Conservation (phyloP, 2,329 filamentous ascomycete species). For the Colletotrichum destructivum region DNA sequence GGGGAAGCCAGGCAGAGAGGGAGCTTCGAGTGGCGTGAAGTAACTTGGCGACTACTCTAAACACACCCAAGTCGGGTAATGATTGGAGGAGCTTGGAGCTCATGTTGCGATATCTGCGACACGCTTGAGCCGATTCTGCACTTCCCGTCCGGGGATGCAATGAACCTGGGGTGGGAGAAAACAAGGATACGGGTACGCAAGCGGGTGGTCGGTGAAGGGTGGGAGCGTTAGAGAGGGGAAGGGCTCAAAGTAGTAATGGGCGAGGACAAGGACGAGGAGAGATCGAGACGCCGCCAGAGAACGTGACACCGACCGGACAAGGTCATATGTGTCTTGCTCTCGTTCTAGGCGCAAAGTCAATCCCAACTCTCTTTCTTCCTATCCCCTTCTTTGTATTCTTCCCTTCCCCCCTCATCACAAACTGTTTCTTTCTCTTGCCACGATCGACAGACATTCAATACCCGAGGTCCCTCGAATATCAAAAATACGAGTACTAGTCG, state of each 20-base stretch:
- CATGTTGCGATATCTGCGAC: constrained; percentile 38
- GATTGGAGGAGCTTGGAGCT: constrained; percentile 42
- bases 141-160: constrained; percentile 28
- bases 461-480: neutral
- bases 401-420: neutral
- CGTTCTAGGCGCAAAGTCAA: constrained; percentile 36
- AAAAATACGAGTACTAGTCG: neutral
- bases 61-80: constrained; percentile 1
- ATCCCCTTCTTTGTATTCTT: neutral
- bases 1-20: neutral
- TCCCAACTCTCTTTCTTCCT: constrained; percentile 35
- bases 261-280: constrained; percentile 24
- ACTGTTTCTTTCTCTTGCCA: neutral
- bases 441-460: neutral
- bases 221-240: neutral
- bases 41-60: constrained; percentile 31
- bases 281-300: constrained; percentile 9
- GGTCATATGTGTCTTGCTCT: constrained; percentile 18
- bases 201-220: neutral
- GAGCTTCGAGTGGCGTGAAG: constrained; percentile 27
- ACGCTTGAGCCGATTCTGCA: constrained; percentile 40
- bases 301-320: constrained; percentile 31
- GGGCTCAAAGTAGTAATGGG: constrained; percentile 15
- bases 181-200: constrained; percentile 39
- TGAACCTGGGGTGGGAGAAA: constrained; percentile 20